Base-by-base conservation (phyloP, 306 rosid genomes). In the Cicer bijugum region DNA sequence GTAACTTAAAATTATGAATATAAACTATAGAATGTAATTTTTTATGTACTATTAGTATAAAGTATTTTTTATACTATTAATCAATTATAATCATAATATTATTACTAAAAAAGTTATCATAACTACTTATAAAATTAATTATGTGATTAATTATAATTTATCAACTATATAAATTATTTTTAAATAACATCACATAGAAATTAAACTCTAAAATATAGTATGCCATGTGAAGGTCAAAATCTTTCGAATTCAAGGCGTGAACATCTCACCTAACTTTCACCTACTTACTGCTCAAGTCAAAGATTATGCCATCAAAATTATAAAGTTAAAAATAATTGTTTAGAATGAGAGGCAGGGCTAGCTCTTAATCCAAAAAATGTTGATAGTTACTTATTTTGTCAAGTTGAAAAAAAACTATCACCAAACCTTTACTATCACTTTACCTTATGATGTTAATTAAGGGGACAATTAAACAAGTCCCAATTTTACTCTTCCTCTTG, bases 371-470 rank as follows among this genome's bases (percentile, higher is more conserved):
- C 8, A 14, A 69, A 6, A 4, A 64, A 52, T 75, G 17, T 52
- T 75, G 65, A 67, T 44, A 67, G 7, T 56, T 44, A 40, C 37
- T 37, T 4, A 0, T 9, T 73, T 67, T 46, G 5, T 68, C 35
- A 62, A 75, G 40, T 55, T 71, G 65, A 42, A 67, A 53, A 51
- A 69, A 33, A 44, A 0, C 11, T 66, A 78, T 42, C 3, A 4
- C 37, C 23, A 45, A 47, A 75, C 12, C 62, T 50, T 71, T 23
- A 47, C 9, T 12, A 20, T 78, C 50, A 78, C 46, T 69, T 86
- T 71, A 76, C 84, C 71, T 86, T 48, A 71, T 75, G 75, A 83
- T 42, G 81, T 14, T 72, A 77, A 72, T 71, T 51, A 64, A 64
- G 80, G 76, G 52, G 58, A 76, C 85, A 77, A 57, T 10, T 12